phyloP scores from a whole-genome alignment of 2,329 filamentous ascomycete genomes.

The Macroventuria anomochaeta region DNA sequence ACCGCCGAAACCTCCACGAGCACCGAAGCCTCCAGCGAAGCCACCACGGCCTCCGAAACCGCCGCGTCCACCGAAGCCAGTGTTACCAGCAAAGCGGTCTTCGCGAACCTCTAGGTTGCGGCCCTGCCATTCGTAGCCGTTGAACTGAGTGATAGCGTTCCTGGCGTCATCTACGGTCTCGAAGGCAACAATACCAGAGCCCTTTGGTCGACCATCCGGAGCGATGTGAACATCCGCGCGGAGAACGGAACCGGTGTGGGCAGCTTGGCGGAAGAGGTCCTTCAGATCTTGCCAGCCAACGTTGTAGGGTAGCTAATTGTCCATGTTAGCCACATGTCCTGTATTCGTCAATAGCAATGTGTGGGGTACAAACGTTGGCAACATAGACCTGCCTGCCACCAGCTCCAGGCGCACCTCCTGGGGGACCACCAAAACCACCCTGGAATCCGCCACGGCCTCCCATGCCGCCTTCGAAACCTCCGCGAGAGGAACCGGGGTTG shows the following conservation, averaged over 20 bases:
- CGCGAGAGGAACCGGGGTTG: slow-evolving; percentile 65
- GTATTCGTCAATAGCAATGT: slow-evolving; percentile 24
- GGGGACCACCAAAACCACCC: slow-evolving; percentile 57
- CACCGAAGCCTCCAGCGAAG: slow-evolving; percentile 56
- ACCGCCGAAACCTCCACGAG: slow-evolving; percentile 54
- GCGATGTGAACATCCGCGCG: slow-evolving; percentile 94
- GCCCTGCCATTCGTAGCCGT: slow-evolving; percentile 98
- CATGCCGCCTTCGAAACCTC: slow-evolving; percentile 55
- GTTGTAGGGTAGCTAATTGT: slow-evolving; percentile 85
- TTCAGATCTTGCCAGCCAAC: slow-evolving; percentile 99
- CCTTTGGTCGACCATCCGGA: slow-evolving; percentile 91
- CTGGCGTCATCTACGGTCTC: slow-evolving; percentile 93
- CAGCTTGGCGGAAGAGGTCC: slow-evolving; percentile 94
- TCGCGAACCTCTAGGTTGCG: slow-evolving; percentile 92
- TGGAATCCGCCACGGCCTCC: slow-evolving; percentile 52
- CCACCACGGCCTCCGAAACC: slow-evolving; percentile 65
- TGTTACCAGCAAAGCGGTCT: slow-evolving; percentile 82
- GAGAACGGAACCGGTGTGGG: slow-evolving; percentile 65
- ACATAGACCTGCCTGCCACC: slow-evolving; percentile 93
- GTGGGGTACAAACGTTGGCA: slow-evolving; percentile 84
- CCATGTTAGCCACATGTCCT: slow-evolving; percentile 41
- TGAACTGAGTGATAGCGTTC: slow-evolving; percentile 96
- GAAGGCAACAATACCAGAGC: slow-evolving; percentile 95
- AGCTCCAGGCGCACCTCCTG: slow-evolving; percentile 66
- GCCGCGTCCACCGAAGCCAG: slow-evolving; percentile 53